Evolutionary conservation across 768 basidiomycete species (phyloP).

Genomic region (Mycena galopus): DNA sequence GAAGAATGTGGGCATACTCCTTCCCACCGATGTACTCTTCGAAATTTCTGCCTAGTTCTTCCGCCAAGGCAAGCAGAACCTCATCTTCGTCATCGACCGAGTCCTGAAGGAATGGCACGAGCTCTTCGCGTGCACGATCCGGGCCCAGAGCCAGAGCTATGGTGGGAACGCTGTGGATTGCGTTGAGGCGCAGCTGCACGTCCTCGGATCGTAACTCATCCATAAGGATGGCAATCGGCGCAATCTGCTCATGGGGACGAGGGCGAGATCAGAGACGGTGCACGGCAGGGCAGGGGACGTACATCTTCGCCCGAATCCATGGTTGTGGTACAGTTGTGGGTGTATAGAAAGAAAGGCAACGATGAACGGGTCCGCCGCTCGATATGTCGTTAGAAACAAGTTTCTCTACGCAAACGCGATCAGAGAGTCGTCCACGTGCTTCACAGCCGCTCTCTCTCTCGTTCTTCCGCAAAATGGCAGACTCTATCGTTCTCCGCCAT

Average conservation of each 20-base stretch:
- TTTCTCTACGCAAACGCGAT: constrained; percentile 17
- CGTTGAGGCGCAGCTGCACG: constrained; percentile 94
- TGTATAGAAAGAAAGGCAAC: constrained; percentile 1
- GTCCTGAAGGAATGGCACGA: constrained; percentile 97
- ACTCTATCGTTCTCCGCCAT: background rate
- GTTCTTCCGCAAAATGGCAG: background rate
- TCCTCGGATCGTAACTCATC: constrained; percentile 99
- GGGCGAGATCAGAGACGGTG: constrained; percentile 16
- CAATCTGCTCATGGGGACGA: constrained; percentile 66
- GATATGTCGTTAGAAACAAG: constrained; percentile 56
- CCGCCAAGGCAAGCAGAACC: constrained; percentile 93
- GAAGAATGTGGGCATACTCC: constrained; percentile 86
- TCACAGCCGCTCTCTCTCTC: background rate
- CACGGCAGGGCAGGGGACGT: constrained; percentile 42
- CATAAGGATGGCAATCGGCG: constrained; percentile 96
- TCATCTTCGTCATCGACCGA: constrained; percentile 99
- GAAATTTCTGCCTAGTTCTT: constrained; percentile 93
- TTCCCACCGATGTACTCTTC: constrained; percentile 95
- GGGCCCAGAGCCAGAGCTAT: constrained; percentile 97
- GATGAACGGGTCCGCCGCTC: background rate
- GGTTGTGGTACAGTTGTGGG: constrained; percentile 39
- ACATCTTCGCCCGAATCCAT: constrained; percentile 87
- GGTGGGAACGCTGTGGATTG: constrained; percentile 97
- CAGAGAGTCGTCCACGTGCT: constrained; percentile 2
- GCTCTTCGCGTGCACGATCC: constrained; percentile 94